Percentiles rank a stretch among this genome's conserved stretches.
Conservation (phyloP, 495 filamentous ascomycete genomes). For the Neurospora pannonica region DNA sequence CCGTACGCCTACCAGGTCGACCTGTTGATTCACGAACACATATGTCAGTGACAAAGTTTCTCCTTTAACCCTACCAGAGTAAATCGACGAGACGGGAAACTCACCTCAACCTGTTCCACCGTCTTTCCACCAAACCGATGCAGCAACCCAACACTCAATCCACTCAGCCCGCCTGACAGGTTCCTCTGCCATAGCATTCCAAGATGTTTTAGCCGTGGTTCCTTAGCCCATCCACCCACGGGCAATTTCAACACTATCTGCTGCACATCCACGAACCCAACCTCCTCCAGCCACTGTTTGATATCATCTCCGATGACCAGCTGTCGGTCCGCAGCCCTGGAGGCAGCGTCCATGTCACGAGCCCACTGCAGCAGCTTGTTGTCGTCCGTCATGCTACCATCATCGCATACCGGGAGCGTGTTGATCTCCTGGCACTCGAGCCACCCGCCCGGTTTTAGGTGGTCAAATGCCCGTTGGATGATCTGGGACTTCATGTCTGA, state of each 20-base stretch:
- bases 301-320: slow-evolving; percentile 40
- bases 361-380: slow-evolving; percentile 44
- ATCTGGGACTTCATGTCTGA: slow-evolving; percentile 32
- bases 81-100: slow-evolving; percentile 1
- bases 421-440: slow-evolving; percentile 56
- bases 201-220: slow-evolving; percentile 16
- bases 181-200: slow-evolving; percentile 28
- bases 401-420: slow-evolving; percentile 49
- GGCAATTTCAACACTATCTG: slow-evolving; percentile 48
- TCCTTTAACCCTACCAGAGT: neutral
- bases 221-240: slow-evolving; percentile 41
- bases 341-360: slow-evolving; percentile 37
- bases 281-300: slow-evolving; percentile 46
- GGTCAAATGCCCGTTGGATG: slow-evolving; percentile 28
- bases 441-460: slow-evolving; percentile 56
- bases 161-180: slow-evolving; percentile 22
- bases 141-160: slow-evolving; percentile 20
- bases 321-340: slow-evolving; percentile 42
- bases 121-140: slow-evolving; percentile 29
- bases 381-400: slow-evolving; percentile 42
- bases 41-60: neutral
- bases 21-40: slow-evolving; percentile 18
- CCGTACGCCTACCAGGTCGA: slow-evolving; percentile 50
- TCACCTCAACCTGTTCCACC: slow-evolving; percentile 31
- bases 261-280: slow-evolving; percentile 56